Conservation (phyloP, 108 stramenopile genomes). For the Nitzschia palea region DNA sequence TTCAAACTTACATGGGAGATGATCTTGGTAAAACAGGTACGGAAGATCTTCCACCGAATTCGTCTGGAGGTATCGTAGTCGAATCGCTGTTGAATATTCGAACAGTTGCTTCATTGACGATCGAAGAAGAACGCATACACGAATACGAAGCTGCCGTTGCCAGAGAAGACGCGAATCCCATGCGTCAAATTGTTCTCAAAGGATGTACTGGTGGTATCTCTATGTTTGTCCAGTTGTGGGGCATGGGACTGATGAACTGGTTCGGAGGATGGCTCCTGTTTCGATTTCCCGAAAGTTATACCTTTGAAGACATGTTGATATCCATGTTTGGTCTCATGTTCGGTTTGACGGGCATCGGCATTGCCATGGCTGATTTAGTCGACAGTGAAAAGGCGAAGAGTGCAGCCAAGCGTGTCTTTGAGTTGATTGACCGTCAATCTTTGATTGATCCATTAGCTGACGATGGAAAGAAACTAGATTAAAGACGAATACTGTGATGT, state of each 20-base stretch:
- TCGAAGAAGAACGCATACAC: slow-evolving; percentile 35
- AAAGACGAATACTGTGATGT: too few species aligned
- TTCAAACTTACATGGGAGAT: slow-evolving; percentile 54
- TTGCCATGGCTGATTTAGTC: slow-evolving; percentile 46
- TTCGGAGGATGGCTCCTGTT: slow-evolving; percentile 61
- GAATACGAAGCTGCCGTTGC: slow-evolving; percentile 38
- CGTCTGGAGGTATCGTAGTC: slow-evolving; percentile 55
- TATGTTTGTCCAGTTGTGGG: slow-evolving; percentile 57
- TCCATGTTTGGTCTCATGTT: slow-evolving; percentile 67
- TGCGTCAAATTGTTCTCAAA: slow-evolving; percentile 29
- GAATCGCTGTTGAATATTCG: slow-evolving; percentile 62
- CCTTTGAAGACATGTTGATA: slow-evolving; percentile 56
- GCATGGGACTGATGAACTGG: slow-evolving; percentile 62
- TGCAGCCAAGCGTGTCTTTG: slow-evolving; percentile 58
- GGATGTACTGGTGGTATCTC: slow-evolving; percentile 37
- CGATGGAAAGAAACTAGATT: slow-evolving; percentile 47
- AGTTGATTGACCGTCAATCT: slow-evolving; percentile 48
- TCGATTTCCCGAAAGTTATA: slow-evolving; percentile 32
- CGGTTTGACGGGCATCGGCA: slow-evolving; percentile 55
- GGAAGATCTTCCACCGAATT: slow-evolving; percentile 34
- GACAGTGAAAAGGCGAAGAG: slow-evolving; percentile 53
- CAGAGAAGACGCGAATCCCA: slow-evolving; percentile 27
- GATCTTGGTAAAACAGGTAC: slow-evolving; percentile 30
- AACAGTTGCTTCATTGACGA: slow-evolving; percentile 59
- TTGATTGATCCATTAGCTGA: slow-evolving; percentile 52